Base-by-base conservation (phyloP, 805 yeast species). In the Myxozyma vanderwaltii region DNA sequence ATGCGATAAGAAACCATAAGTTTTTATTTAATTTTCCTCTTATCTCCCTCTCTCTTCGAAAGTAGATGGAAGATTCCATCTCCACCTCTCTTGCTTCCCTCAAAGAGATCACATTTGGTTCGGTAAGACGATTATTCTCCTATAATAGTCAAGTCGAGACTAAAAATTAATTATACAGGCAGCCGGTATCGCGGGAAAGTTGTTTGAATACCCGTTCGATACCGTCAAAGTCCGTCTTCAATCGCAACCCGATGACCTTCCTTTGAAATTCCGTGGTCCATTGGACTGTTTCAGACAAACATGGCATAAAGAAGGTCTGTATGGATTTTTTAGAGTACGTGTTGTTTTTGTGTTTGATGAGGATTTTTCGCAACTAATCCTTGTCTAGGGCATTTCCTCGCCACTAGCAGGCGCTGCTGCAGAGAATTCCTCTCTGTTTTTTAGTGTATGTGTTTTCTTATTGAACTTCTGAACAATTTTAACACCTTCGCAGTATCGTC, bases 331-430 rank as follows among this genome's bases (percentile, higher is more conserved):
- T 69, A 83, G 83, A 63, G 85, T 63, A 23, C 4, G 53, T 60
- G 19, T 23, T 61, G 45, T 2, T 15, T 13, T 1, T 8, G 2
- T 19, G 17, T 17, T 24, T 13, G 12, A 1, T 17, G 12, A 39
- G 24, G 12, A 12, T 15, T 2, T 36, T 12, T 38, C 39, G 29
- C 38, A 27, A 36, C 15, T n/a, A n/a, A n/a, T n/a, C n/a, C n/a
- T 3, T 5, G 7, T 24, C 10, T 29, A 78, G 69, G 91, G 98
- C 1, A 72, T 92, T 5, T 74, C 84, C 13, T 88, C 96, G 0
- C 98, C 98, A 0, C 75, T 91, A 48, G 70, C 86, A 26, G 97
- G 97, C 0, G 96, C 97, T 0, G 86, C 95, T n/a, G 77, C 89
- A 48, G 98, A 91, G 71, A 87, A 86, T 56, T 90, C 96, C 3